Evolutionary conservation across 495 filamentous ascomycete species (phyloP), one percentile per base, ranked within the genome.

Genomic region (Tuber melanosporum): DNA sequence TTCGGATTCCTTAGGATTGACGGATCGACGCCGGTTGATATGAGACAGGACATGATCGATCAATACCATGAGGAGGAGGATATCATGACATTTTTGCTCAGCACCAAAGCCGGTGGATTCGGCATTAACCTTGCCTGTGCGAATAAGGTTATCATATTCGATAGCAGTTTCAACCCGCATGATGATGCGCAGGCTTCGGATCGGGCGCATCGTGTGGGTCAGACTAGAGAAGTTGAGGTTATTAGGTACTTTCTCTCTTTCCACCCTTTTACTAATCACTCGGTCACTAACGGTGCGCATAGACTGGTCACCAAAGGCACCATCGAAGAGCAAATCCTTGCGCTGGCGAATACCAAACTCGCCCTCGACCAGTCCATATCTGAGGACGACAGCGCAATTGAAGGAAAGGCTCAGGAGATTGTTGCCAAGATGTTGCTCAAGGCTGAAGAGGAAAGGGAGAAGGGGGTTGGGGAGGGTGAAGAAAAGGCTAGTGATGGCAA

Each of bases 61-160:
- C 88, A 91, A 22, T 99, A 97, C 86, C 89, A 92, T 76, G 86
- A 89, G 10, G 89, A 94, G 76, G 86, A 87, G 8, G 88, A 89
- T 10, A 97, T 99, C 75, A 91, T 93, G 0, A 94, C 95, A 3
- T 99, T 99, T 85, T 88, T 99, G 47, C 88, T 99, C 1, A 95
- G 92, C 1, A 99, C 95, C 10, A 95, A 93, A 76, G 94, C 95
- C 14, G 95, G 95, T 32, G 95, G 95, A 49, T 93, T 94, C 4
- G 95, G 95, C 22, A 97, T 99, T 85, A 99, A 99, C 85, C 84
- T 99, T 46, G 93, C 93, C 19, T 92, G 91, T 66, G 96, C 95
- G 4, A 98, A 98, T 85, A 98, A 97, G 86, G 94, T 99, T 77
- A 89, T 99, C 84, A 95, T 99, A 82, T 98, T 98, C 82, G 95